phyloP scores from a whole-genome alignment of 306 rosid genomes.

The Pyrus bretschneideri region DNA sequence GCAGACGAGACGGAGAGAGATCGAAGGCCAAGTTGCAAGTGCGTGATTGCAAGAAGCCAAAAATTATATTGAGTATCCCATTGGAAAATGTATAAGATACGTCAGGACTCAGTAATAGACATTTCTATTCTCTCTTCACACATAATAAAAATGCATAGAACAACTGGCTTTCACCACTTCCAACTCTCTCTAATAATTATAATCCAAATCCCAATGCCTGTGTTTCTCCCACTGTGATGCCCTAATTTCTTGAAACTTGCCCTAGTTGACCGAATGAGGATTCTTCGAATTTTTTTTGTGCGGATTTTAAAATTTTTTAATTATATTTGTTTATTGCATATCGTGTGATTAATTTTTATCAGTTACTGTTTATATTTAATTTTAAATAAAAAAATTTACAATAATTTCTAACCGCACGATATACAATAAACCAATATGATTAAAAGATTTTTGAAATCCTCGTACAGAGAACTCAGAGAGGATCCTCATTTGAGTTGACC shows the following conservation, averaged over 20 bases:
- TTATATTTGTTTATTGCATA: accelerated
- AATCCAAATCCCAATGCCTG: conserved; percentile 60
- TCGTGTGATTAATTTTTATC: no score
- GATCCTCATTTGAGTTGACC: conserved; percentile 18
- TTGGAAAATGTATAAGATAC: conserved; percentile 42
- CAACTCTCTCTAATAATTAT: conserved; percentile 25
- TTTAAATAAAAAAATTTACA: no score
- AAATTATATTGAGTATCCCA: background rate
- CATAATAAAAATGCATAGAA: conserved; percentile 12
- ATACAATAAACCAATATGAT: no score
- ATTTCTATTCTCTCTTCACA: conserved; percentile 25
- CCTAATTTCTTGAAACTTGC: conserved; percentile 8
- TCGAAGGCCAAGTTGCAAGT: background rate
- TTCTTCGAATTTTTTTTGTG: accelerated
- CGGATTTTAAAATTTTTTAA: accelerated
- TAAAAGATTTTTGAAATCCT: accelerated
- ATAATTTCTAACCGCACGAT: accelerated
- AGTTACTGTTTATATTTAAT: no score
- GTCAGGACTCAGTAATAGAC: conserved; percentile 16
- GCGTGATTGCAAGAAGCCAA: conserved; percentile 8
- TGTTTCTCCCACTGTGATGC: conserved; percentile 23
- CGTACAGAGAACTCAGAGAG: no score
- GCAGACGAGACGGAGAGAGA: background rate
- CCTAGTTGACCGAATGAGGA: conserved; percentile 8
- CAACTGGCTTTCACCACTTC: conserved; percentile 11